phyloP scores from a whole-genome alignment of 495 filamentous ascomycete species.

The Sporormia fimetaria region DNA sequence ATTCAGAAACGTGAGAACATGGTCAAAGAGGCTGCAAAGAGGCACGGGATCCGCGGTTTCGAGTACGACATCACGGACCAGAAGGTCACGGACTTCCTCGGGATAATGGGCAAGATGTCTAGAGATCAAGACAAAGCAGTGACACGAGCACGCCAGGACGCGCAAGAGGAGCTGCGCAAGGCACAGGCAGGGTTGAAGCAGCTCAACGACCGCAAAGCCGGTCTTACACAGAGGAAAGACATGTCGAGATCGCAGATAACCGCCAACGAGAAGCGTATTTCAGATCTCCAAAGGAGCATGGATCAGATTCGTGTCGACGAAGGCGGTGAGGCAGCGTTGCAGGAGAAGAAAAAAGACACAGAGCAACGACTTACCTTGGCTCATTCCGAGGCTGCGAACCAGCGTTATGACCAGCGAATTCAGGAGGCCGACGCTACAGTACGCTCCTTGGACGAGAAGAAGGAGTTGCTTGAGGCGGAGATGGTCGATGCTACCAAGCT shows the following conservation, averaged over 20 bases:
- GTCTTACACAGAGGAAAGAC: slow-evolving; percentile 57
- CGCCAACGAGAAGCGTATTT: slow-evolving; percentile 55
- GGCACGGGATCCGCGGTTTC: slow-evolving; percentile 75
- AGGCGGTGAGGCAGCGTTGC: slow-evolving; percentile 61
- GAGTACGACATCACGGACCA: slow-evolving; percentile 65
- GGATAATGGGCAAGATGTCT: slow-evolving; percentile 57
- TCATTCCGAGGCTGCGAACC: slow-evolving; percentile 47
- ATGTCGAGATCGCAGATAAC: slow-evolving; percentile 56
- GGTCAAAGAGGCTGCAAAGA: slow-evolving; percentile 64
- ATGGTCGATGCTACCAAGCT: slow-evolving; percentile 67
- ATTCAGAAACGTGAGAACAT: slow-evolving; percentile 54
- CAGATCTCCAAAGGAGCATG: slow-evolving; percentile 50
- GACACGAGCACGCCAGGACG: slow-evolving; percentile 60
- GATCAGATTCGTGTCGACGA: slow-evolving; percentile 68
- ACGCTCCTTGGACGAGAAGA: slow-evolving; percentile 54
- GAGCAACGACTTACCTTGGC: slow-evolving; percentile 49
- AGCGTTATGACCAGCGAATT: slow-evolving; percentile 58
- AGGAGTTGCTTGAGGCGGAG: slow-evolving; percentile 57
- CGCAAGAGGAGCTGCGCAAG: slow-evolving; percentile 54
- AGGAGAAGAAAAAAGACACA: slow-evolving; percentile 59
- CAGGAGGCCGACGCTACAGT: slow-evolving; percentile 50
- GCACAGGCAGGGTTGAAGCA: slow-evolving; percentile 56
- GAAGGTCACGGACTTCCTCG: slow-evolving; percentile 65
- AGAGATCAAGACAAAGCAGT: slow-evolving; percentile 67
- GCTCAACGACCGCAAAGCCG: slow-evolving; percentile 55